Percentiles rank a stretch among this genome's conserved stretches.
Evolutionary conservation across 2,329 filamentous ascomycete species (phyloP).

Genomic region (Teratosphaeria viscida): DNA sequence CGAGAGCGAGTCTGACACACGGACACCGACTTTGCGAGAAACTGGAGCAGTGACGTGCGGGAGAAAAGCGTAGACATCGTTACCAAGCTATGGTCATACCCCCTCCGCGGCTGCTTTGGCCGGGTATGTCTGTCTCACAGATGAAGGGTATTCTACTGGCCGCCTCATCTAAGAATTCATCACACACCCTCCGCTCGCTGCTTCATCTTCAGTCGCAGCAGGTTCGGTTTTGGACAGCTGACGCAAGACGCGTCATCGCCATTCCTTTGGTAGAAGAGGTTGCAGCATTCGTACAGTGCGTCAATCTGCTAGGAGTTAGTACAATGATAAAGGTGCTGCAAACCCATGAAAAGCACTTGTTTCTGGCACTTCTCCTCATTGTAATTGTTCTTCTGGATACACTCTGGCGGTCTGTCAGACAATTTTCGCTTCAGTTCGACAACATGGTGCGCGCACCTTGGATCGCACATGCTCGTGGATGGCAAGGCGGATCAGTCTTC

Average conservation of each 20-base stretch:
- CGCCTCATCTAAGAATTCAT: conserved; percentile 3
- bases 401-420: conserved; percentile 29
- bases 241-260: conserved; percentile 66
- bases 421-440: background rate
- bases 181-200: conserved; percentile 47
- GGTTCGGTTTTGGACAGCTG: conserved; percentile 73
- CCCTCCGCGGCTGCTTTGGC: background rate
- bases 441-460: conserved; percentile 51
- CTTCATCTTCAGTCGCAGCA: conserved; percentile 76
- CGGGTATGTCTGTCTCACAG: background rate
- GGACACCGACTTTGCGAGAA: background rate
- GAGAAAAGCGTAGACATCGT: background rate
- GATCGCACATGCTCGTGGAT: conserved; percentile 81
- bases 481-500: conserved; percentile 67
- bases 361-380: conserved; percentile 73
- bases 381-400: conserved; percentile 73
- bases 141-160: background rate
- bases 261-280: conserved; percentile 70
- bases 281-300: conserved; percentile 87
- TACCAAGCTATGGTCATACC: background rate
- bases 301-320: conserved; percentile 49
- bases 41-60: background rate
- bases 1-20: background rate
- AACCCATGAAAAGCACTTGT: conserved; percentile 25
- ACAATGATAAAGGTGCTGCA: background rate